Evolutionary conservation across 1,284 basidiomycete species (phyloP).

Genomic region (Pseudozyma hubeiensis): DNA sequence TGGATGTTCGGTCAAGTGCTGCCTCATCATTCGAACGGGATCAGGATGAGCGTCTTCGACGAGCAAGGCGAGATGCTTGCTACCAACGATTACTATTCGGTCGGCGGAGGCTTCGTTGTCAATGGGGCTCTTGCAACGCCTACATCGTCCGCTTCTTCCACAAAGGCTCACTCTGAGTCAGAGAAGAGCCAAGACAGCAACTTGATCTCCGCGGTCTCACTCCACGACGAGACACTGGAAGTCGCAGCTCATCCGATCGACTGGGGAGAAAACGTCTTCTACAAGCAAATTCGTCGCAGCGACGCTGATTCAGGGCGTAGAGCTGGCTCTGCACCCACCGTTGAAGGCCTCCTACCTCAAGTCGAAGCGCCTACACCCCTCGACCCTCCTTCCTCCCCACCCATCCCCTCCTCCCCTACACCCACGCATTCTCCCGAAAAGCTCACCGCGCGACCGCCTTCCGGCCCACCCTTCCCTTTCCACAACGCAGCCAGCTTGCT

Average conservation of each 20-base stretch:
- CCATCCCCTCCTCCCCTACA: not conserved
- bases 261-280: constrained; percentile 89
- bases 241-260: constrained; percentile 71
- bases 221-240: constrained; percentile 20
- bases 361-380: constrained; percentile 16
- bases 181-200: not conserved
- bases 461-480: constrained; percentile 83
- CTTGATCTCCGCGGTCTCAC: not conserved
- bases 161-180: not conserved
- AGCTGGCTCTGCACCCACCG: constrained; percentile 57
- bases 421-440: constrained; percentile 2
- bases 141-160: constrained; percentile 2
- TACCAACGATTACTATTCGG: constrained; percentile 88
- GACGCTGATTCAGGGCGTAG: constrained; percentile 80
- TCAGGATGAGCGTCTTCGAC: constrained; percentile 88
- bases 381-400: not conserved
- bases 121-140: constrained; percentile 63
- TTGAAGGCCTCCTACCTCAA: constrained; percentile 15
- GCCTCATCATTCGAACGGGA: constrained; percentile 74
- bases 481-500: constrained; percentile 82
- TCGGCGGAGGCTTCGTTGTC: constrained; percentile 66
- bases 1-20: constrained; percentile 81
- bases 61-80: constrained; percentile 85
- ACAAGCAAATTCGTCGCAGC: constrained; percentile 90
- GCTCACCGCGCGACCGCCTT: constrained; percentile 16